phyloP scores from a whole-genome alignment of 441 rosid genomes.

The Capsella rubella region DNA sequence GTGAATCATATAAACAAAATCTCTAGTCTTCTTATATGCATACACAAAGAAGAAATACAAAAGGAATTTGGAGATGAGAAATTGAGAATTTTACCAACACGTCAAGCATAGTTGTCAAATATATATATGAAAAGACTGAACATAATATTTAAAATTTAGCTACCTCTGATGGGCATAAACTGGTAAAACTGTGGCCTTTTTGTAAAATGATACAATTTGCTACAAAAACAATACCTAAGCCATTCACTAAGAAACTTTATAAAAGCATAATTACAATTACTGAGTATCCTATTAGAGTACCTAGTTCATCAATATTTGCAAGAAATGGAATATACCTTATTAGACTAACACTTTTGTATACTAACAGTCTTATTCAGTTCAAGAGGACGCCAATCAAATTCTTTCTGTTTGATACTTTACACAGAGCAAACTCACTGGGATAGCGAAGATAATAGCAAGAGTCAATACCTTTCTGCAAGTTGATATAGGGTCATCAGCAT shows the following conservation, averaged over 20 bases:
- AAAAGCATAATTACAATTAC: not conserved
- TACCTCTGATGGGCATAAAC: not conserved
- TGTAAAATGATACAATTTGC: not conserved
- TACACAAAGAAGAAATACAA: not conserved
- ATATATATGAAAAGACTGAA: not conserved
- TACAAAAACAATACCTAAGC: not conserved
- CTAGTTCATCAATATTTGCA: not conserved
- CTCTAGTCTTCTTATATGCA: not conserved
- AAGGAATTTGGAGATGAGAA: not conserved
- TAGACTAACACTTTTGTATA: not conserved
- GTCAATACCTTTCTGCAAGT: slow-evolving; percentile 86
- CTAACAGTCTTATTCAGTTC: slow-evolving; percentile 3
- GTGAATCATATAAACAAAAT: slow-evolving; percentile 25
- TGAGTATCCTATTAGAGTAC: not conserved
- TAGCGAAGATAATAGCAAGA: slow-evolving; percentile 29
- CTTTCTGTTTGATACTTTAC: slow-evolving; percentile 2
- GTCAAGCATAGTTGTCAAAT: slow-evolving; percentile 14
- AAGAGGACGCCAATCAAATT: slow-evolving; percentile 21
- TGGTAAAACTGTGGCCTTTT: not conserved
- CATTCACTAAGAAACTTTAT: not conserved
- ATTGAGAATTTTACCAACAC: not conserved
- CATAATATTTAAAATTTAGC: slow-evolving; percentile 16
- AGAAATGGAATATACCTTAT: not conserved
- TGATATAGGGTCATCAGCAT: slow-evolving; percentile 90
- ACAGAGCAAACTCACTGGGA: slow-evolving; percentile 15